Conservation (phyloP, 2,329 filamentous ascomycete genomes). For the Curvularia sp. region DNA sequence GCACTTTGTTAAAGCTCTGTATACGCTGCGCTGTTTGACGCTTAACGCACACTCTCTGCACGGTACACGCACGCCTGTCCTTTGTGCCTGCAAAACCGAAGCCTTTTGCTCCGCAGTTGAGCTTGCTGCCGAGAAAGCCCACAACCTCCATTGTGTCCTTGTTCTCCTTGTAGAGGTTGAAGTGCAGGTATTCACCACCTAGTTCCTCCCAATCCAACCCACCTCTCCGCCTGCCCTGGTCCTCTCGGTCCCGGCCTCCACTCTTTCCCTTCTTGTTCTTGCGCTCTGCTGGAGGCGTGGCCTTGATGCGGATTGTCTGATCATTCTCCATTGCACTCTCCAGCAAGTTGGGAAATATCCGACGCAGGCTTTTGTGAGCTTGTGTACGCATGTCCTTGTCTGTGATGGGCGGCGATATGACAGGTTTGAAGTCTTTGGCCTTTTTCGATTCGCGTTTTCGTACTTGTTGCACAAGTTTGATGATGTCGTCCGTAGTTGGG, state of each 20-base stretch:
- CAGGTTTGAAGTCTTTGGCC: constrained; percentile 61
- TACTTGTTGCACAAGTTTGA: constrained; percentile 64
- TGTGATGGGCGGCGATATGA: constrained; percentile 62
- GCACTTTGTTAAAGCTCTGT: constrained; percentile 65
- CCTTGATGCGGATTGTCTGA: constrained; percentile 68
- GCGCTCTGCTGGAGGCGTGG: constrained; percentile 51
- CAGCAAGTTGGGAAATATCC: constrained; percentile 78
- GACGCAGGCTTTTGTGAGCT: constrained; percentile 73
- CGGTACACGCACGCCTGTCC: constrained; percentile 84
- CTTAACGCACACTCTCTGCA: constrained; percentile 77
- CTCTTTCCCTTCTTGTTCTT: constrained; percentile 40
- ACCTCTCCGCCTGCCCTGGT: constrained; percentile 37
- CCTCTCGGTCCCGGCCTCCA: constrained; percentile 35
- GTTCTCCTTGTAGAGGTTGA: constrained; percentile 95
- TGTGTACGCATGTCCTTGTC: constrained; percentile 69
- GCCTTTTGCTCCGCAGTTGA: constrained; percentile 72
- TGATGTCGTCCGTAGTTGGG: constrained; percentile 58
- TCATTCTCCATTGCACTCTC: constrained; percentile 79
- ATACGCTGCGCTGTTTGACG: constrained; percentile 69
- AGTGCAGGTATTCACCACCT: constrained; percentile 84
- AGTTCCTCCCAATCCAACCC: constrained; percentile 67
- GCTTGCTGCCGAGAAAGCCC: constrained; percentile 74
- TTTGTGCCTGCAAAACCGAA: constrained; percentile 90
- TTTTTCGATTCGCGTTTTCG: constrained; percentile 63
- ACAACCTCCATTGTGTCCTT: constrained; percentile 95